Evolutionary conservation across 768 basidiomycete genomes (phyloP).

Genomic region (Kockovaella imperatae): DNA sequence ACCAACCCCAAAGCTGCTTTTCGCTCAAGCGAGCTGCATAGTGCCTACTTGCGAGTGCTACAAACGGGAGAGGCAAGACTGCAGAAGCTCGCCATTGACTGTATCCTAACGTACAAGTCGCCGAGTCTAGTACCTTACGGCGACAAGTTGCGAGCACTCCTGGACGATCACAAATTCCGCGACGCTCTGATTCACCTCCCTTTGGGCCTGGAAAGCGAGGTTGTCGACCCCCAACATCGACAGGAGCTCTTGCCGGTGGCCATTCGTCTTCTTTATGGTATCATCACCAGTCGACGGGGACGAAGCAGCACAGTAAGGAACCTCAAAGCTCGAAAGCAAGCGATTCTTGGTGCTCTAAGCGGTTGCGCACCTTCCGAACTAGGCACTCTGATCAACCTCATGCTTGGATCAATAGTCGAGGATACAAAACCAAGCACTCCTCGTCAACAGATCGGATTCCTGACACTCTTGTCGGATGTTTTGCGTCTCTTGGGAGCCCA

Average conservation of each 20-base stretch:
- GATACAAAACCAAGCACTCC: slow-evolving; percentile 16
- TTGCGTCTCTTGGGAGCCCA: slow-evolving; percentile 72
- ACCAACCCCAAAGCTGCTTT: slow-evolving; percentile 83
- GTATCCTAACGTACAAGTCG: slow-evolving; percentile 73
- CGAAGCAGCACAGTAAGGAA: slow-evolving; percentile 54
- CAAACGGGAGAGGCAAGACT: slow-evolving; percentile 75
- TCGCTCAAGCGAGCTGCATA: slow-evolving; percentile 57
- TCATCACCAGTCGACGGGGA: slow-evolving; percentile 74
- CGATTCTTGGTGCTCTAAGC: slow-evolving; percentile 63
- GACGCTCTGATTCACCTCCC: slow-evolving; percentile 72
- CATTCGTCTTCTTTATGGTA: slow-evolving; percentile 72
- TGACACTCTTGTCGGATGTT: slow-evolving; percentile 76
- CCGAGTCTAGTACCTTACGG: slow-evolving; percentile 54
- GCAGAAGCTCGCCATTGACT: slow-evolving; percentile 66
- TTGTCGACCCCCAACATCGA: slow-evolving; percentile 55
- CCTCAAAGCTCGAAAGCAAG: slow-evolving; percentile 58
- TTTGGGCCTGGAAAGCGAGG: slow-evolving; percentile 50
- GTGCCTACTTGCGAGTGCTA: slow-evolving; percentile 64
- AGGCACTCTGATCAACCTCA: slow-evolving; percentile 68
- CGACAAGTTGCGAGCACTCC: slow-evolving; percentile 59
- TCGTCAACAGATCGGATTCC: slow-evolving; percentile 68
- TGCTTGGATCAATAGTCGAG: slow-evolving; percentile 58
- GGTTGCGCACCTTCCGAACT: slow-evolving; percentile 69
- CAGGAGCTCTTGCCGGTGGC: slow-evolving; percentile 60
- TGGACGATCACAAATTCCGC: slow-evolving; percentile 83